phyloP scores from a whole-genome alignment of 2,329 filamentous ascomycete species.

The Penicillium sp. region DNA sequence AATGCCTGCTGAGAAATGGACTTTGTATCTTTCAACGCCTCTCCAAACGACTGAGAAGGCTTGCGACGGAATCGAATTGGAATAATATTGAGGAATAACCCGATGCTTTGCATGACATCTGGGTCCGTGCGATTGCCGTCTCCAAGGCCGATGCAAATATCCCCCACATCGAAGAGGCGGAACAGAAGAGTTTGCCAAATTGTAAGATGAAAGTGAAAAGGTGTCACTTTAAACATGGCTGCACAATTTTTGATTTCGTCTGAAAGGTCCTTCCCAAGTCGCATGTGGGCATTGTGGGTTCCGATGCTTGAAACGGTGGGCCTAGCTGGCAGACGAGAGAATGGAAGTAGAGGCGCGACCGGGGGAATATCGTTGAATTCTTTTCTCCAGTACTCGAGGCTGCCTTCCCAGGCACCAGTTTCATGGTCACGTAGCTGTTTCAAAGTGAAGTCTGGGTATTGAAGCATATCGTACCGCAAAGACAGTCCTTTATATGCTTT shows the following conservation, averaged over 20 bases:
- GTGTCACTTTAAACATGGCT: slow-evolving; percentile 31
- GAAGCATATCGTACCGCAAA: slow-evolving; percentile 22
- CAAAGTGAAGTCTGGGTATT: slow-evolving; percentile 40
- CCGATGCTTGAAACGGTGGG: slow-evolving; percentile 12
- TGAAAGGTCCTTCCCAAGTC: slow-evolving; percentile 3
- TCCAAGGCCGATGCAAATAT: slow-evolving; percentile 50
- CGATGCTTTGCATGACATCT: slow-evolving; percentile 39
- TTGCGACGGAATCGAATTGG: slow-evolving; percentile 42
- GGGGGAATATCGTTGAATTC: slow-evolving; percentile 10
- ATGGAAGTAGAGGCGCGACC: slow-evolving; percentile 17
- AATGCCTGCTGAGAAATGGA: slow-evolving; percentile 39
- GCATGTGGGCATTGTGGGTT: slow-evolving; percentile 7
- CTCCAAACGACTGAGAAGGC: slow-evolving; percentile 28
- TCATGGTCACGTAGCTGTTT: slow-evolving; percentile 32
- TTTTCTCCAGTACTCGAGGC: slow-evolving; percentile 22
- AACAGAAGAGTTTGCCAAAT: slow-evolving; percentile 41
- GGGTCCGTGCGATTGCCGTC: slow-evolving; percentile 45
- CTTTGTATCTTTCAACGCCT: slow-evolving; percentile 28
- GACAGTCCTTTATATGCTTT: slow-evolving; percentile 39
- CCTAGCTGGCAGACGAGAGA: slow-evolving; percentile 7
- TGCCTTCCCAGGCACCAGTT: slow-evolving; percentile 25
- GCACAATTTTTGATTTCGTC: slow-evolving; percentile 17
- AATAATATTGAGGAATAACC: slow-evolving; percentile 52
- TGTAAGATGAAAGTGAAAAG: slow-evolving; percentile 52
- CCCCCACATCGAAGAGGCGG: slow-evolving; percentile 34